phyloP scores from a whole-genome alignment of 371 early-diverging fungal genomes.

The Lichtheimia ramosa region DNA sequence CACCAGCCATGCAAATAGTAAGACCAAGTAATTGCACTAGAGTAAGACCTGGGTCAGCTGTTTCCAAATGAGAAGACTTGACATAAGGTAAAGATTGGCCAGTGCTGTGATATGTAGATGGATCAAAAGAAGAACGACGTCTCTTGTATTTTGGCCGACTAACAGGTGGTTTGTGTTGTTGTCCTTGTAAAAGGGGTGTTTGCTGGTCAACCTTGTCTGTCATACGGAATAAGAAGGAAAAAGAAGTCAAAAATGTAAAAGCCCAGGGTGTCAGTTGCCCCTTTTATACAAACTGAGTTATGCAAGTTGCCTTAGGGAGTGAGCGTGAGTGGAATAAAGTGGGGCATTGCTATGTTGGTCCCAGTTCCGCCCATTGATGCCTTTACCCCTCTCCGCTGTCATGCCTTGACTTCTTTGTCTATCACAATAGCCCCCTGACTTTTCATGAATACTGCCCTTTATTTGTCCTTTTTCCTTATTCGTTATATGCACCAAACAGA shows the following conservation, averaged over 20 bases:
- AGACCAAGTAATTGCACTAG: conserved; percentile 12
- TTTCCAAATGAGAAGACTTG: conserved; percentile 5
- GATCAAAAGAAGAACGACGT: conserved; percentile 45
- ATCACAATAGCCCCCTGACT: no score
- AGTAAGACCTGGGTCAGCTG: conserved; percentile 17
- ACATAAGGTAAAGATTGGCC: conserved; percentile 19
- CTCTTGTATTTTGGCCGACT: conserved; percentile 33
- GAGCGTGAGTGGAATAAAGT: no score
- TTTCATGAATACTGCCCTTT: no score
- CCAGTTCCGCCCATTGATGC: no score
- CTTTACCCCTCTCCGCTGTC: no score
- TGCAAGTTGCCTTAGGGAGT: conserved; percentile 1
- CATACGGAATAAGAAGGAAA: conserved; percentile 3
- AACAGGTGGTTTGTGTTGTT: conserved; percentile 29
- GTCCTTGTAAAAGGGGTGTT: conserved; percentile 16
- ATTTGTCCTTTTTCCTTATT: no score
- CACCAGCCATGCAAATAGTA: conserved; percentile 55
- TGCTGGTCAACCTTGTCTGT: conserved; percentile 13
- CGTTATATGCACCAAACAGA: no score
- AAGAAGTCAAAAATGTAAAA: no score
- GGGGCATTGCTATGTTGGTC: no score
- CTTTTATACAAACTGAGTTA: conserved; percentile 1
- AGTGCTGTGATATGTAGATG: conserved; percentile 41
- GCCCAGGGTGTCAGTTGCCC: background rate
- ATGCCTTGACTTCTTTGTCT: no score